Evolutionary conservation across 2,329 filamentous ascomycete genomes (phyloP).

Genomic region (Pseudocercospora cruenta): DNA sequence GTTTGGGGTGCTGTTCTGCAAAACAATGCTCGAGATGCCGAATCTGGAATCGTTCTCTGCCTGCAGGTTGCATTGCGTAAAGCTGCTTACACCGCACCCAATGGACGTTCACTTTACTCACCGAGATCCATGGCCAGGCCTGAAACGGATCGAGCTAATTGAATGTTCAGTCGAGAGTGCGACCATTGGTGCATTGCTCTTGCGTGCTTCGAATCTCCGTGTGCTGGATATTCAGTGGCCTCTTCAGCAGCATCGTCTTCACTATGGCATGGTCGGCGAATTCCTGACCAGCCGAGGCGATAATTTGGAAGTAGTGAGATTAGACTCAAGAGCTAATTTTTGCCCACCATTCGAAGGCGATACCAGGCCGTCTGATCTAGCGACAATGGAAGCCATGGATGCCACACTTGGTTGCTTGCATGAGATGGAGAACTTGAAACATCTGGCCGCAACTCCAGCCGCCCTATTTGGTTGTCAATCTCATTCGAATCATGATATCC

Average conservation of each 20-base stretch:
- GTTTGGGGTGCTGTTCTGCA: conserved; percentile 13
- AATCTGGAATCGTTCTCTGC: conserved; percentile 11
- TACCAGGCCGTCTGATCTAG: neutral
- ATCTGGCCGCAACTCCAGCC: conserved; percentile 9
- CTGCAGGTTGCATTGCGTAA: conserved; percentile 14
- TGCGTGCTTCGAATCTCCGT: conserved; percentile 14
- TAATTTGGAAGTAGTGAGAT: conserved; percentile 7
- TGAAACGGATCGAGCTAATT: conserved; percentile 8
- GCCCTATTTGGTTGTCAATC: conserved; percentile 8
- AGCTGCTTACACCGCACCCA: conserved; percentile 1
- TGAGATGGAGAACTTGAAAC: neutral
- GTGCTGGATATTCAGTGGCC: conserved; percentile 14
- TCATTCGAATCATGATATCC: neutral
- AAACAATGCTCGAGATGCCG: conserved; percentile 12
- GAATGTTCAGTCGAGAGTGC: conserved; percentile 17
- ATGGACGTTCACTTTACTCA: neutral
- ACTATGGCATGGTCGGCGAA: conserved; percentile 10
- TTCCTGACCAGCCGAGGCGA: conserved; percentile 11
- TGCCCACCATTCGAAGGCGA: conserved; percentile 2
- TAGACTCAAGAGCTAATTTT: conserved; percentile 15
- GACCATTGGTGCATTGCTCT: conserved; percentile 9
- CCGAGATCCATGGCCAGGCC: conserved; percentile 13
- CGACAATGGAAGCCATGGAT: conserved; percentile 8
- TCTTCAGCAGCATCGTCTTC: conserved; percentile 10
- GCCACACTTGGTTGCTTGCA: conserved; percentile 7